Conservation (phyloP, 306 rosid genomes). For the Dryas alaskensis region DNA sequence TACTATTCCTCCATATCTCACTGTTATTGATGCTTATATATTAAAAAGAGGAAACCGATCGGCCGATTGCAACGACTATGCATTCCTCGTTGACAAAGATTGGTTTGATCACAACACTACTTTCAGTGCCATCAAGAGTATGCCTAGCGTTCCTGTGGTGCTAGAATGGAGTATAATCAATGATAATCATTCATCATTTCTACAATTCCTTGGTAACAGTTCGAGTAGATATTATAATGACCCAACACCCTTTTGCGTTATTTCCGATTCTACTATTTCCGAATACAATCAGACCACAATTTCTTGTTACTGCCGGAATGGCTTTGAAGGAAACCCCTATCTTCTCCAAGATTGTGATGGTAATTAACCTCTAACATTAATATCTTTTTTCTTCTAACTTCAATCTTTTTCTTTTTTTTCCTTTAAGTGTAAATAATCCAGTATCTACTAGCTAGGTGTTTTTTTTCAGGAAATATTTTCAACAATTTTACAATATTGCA, state of each 20-base stretch:
- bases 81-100: neutral
- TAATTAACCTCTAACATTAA: neutral
- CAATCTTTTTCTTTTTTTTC: too few relatives aligned
- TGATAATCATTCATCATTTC: neutral
- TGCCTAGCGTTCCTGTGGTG: conserved; percentile 1
- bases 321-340: neutral
- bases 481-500: too few relatives aligned
- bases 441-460: too few relatives aligned
- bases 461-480: too few relatives aligned
- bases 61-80: neutral
- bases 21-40: too few relatives aligned
- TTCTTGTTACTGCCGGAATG: neutral
- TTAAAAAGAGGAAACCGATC: too few relatives aligned
- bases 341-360: neutral
- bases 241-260: too few relatives aligned
- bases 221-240: too few relatives aligned
- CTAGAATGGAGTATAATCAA: conserved; percentile 16
- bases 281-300: neutral
- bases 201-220: neutral
- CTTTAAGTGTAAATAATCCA: too few relatives aligned
- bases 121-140: neutral
- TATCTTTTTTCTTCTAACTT: too few relatives aligned
- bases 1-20: neutral
- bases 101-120: neutral
- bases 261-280: too few relatives aligned